phyloP scores from a whole-genome alignment of 129 eudicot species.

The Chrysanthemum lavandulifolium region DNA sequence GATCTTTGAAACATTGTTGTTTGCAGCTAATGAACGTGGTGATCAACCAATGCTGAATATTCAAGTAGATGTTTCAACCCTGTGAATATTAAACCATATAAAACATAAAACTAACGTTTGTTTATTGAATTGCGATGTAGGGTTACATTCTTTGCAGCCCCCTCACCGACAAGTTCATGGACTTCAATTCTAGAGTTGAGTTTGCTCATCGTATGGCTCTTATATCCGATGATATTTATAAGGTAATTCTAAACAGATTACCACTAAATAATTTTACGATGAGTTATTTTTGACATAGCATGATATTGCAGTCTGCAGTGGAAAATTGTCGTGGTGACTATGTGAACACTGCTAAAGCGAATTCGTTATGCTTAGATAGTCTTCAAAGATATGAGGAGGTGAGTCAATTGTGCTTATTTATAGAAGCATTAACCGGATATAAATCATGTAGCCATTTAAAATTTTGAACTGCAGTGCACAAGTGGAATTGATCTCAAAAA shows the following conservation, averaged over 20 bases:
- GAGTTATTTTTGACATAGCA: neutral
- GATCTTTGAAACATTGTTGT: neutral
- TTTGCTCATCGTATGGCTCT: slow-evolving; percentile 30
- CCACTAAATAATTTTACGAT: neutral
- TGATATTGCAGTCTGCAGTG: slow-evolving; percentile 6
- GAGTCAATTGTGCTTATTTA: neutral
- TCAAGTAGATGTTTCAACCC: slow-evolving; percentile 14
- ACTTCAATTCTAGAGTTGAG: slow-evolving; percentile 18
- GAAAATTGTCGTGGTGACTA: slow-evolving; percentile 1
- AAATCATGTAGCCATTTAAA: neutral
- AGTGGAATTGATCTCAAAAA: neutral
- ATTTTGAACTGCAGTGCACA: slow-evolving; percentile 21
- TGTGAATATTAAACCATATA: neutral
- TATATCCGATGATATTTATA: slow-evolving; percentile 24
- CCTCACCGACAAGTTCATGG: slow-evolving; percentile 11
- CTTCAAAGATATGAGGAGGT: slow-evolving; percentile 16
- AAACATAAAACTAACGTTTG: neutral
- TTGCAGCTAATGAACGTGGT: slow-evolving; percentile 20
- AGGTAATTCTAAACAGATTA: slow-evolving; percentile 5
- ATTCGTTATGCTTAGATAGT: slow-evolving; percentile 2
- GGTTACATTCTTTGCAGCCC: slow-evolving; percentile 30
- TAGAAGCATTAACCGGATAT: neutral
- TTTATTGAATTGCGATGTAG: slow-evolving; percentile 7
- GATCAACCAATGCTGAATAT: slow-evolving; percentile 19
- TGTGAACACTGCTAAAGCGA: neutral